phyloP scores from a whole-genome alignment of 2,329 filamentous ascomycete genomes.

The Monilinia fructigena region DNA sequence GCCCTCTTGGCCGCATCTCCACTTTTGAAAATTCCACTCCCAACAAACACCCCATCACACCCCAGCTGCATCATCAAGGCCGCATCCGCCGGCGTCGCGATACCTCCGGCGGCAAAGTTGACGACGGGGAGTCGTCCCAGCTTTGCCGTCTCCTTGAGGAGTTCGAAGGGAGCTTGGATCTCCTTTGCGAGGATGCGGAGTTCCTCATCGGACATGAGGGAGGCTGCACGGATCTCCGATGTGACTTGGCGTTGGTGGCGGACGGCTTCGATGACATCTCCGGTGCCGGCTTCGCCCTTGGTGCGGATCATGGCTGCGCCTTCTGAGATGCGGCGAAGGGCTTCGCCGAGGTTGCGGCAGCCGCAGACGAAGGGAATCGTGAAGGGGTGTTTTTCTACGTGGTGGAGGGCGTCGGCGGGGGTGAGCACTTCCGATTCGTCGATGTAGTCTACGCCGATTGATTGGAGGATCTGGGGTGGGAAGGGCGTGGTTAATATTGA shows the following conservation, averaged over 20 bases:
- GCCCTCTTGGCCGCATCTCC: slow-evolving; percentile 88
- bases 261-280: slow-evolving; percentile 95
- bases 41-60: slow-evolving; percentile 97
- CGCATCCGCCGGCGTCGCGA: slow-evolving; percentile 97
- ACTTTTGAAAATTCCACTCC: slow-evolving; percentile 95
- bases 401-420: slow-evolving; percentile 83
- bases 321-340: slow-evolving; percentile 83
- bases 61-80: slow-evolving; percentile 99
- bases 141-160: slow-evolving; percentile 84
- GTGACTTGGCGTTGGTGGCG: slow-evolving; percentile 93
- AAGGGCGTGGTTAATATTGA: not conserved
- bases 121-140: slow-evolving; percentile 88
- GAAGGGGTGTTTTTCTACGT: slow-evolving; percentile 86
- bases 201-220: slow-evolving; percentile 64
- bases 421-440: slow-evolving; percentile 98
- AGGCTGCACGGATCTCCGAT: slow-evolving; percentile 73
- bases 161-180: slow-evolving; percentile 71
- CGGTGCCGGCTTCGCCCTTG: slow-evolving; percentile 96
- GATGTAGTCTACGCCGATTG: slow-evolving; percentile 94
- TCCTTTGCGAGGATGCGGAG: slow-evolving; percentile 78
- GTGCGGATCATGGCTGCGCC: slow-evolving; percentile 98
- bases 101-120: slow-evolving; percentile 96
- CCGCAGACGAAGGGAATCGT: slow-evolving; percentile 92
- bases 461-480: slow-evolving; percentile 78
- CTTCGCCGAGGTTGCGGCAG: slow-evolving; percentile 91